Evolutionary conservation across 2,329 filamentous ascomycete genomes (phyloP), one percentile per base, ranked within the genome.

Genomic region (Alternaria rosae): DNA sequence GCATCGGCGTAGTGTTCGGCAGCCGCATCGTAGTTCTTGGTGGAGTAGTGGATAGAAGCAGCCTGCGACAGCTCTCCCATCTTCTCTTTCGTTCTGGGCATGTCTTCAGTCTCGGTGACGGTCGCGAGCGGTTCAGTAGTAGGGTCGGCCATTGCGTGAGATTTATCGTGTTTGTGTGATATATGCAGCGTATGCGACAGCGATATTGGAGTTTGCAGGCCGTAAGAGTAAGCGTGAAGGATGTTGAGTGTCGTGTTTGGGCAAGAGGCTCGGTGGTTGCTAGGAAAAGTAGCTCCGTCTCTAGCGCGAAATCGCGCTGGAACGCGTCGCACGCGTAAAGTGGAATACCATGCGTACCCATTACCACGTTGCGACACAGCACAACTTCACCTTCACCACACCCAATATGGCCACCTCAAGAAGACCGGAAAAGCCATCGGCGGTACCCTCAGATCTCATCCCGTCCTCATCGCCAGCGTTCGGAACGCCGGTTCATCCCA

Each of bases 381-480:
- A 59, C 50, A 48, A 45, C 50, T 38, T 51, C 38, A 61, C 54
- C 32, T n/a, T 58, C 30, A 60, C 58, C 30, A 42, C 38, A 38
- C 41, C 35, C 54, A 62, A 15, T 20, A 77, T 78, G 74, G 62
- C 75, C 45, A 77, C 75, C 12, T 38, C 71, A 47, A 66, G 70
- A 67, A 69, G 75, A 55, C 68, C 72, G 42, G 75, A 74, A 5
- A 74, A 76, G 64, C 74, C 76, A 21, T 70, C 72, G 10, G 69
- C 65, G n/a, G 64, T 73, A 4, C 60, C 72, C 11, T 61, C 72
- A 3, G 89, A 91, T 53, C 86, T 87, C 43, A 89, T 95, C 63
- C 92, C 92, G 5, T 97, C 94, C 0, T 97, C 93, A 0, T 97
- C 93, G 20, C 93, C 94, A 9, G 93, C 91, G 42, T 97, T 97